Evolutionary conservation across 2,329 filamentous ascomycete species (phyloP), one percentile per base, ranked within the genome.

Genomic region (Venturia oleaginea): DNA sequence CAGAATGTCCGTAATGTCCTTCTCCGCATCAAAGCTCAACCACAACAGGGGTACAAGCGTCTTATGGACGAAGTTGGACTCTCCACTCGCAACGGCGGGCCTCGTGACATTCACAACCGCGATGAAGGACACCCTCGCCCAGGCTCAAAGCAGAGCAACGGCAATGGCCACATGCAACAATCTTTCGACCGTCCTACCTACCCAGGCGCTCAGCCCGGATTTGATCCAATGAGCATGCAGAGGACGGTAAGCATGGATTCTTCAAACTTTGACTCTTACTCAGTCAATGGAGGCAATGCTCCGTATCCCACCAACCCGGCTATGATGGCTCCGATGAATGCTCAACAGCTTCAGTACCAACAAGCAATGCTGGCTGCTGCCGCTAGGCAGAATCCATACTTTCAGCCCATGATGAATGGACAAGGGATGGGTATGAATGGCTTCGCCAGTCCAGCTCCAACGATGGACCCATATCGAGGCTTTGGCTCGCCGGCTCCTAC

Each of bases 41-140:
- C 94, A 19, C 89, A 88, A 67, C 94, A 97, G 77, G 94, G 94
- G 62, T 99, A 99, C 80, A 99, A 97, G 82, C 89, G 94, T 63
- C 79, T 99, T 66, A 99, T 99, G 94, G 94, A 99, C 71, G 94
- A 99, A 74, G 94, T 99, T 69, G 92, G 93, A 66, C 79, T 99
- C 43, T 95, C 93, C 1, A 81, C 79, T 22, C 78, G 80, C 51
- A 75, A 75, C 62, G 76, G 77, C 62, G 72, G 74, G 42, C 65
- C 67, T 42, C 66, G 67, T 40, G 69, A 74, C 27, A 48, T 11
- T 34, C 67, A 61, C 62, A 54, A 59, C 38, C 64, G 11, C 40
- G 65, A 59, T n/a, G 51, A 60, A 55, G 67, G 68, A n/a, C 61
- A 61, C 38, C 65, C 67, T 13, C 69, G 75, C 27, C 74, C 74